Base-by-base conservation (phyloP, 768 basidiomycete genomes). In the Clavaria fumosa region DNA sequence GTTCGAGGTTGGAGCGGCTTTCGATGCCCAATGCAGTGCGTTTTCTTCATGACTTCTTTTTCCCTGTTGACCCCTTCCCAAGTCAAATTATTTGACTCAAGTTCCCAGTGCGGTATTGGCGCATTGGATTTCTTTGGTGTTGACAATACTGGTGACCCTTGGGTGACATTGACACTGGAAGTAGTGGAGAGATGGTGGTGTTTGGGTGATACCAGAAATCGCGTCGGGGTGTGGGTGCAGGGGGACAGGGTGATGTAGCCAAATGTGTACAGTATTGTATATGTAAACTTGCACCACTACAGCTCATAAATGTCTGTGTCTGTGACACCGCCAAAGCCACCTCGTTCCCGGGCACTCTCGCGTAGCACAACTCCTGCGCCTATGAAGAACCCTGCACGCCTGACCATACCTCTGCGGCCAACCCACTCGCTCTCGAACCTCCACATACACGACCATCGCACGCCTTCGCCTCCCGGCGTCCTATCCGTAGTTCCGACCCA, bases 111-210 rank as follows among this genome's bases (percentile, higher is more conserved):
- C 1, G 80, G 78, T 2, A 53, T 72, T 2, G 85, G 82, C 0
- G 57, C 63, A 2, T 62, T 89, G 5, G 82, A 88, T 50, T 77
- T 84, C 47, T 76, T 86, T n/a, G n/a, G n/a, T n/a, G n/a, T n/a
- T n/a, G n/a, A n/a, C n/a, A n/a, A n/a, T n/a, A n/a, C n/a, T n/a
- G n/a, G n/a, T n/a, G n/a, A n/a, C n/a, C n/a, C n/a, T n/a, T n/a
- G n/a, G n/a, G n/a, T n/a, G n/a, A n/a, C n/a, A n/a, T n/a, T n/a
- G n/a, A n/a, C n/a, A n/a, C n/a, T n/a, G n/a, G n/a, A n/a, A n/a
- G n/a, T n/a, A n/a, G n/a, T 46, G 17, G 89, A 91, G 55, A 84
- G 79, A 50, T 90, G 89, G 89, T 91, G 85, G 84, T 83, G 82
- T 47, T 51, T 80, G 28, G 88, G 88, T 0, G 76, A 83, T 49